Evolutionary conservation across 169 alveolate genomes (phyloP).

Genomic region (Cryptosporidium andersoni): DNA sequence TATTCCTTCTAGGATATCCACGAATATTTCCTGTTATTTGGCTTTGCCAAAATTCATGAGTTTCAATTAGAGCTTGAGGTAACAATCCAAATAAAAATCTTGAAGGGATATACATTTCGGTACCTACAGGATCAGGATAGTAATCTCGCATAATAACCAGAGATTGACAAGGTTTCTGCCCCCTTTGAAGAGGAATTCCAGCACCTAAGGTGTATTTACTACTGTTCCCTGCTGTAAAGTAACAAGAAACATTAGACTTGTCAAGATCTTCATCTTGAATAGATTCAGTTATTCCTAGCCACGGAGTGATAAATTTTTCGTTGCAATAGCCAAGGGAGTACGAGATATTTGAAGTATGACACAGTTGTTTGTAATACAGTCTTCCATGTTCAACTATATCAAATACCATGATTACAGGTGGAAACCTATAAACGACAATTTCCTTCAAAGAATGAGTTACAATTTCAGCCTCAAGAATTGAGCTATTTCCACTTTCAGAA

Average conservation of each 20-base stretch:
- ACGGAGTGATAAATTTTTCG: constrained; percentile 70
- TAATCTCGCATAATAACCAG: constrained; percentile 38
- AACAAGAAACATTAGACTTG: neutral
- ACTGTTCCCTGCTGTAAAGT: constrained; percentile 11
- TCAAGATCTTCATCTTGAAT: neutral
- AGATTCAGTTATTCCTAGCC: constrained; percentile 20
- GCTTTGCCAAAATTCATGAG: constrained; percentile 80
- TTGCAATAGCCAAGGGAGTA: constrained; percentile 72
- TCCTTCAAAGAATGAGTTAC: constrained; percentile 73
- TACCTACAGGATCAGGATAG: constrained; percentile 36
- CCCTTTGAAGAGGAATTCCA: constrained; percentile 23
- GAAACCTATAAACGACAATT: constrained; percentile 73
- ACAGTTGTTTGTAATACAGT: constrained; percentile 76
- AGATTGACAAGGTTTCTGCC: constrained; percentile 45
- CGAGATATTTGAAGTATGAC: constrained; percentile 78
- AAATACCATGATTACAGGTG: constrained; percentile 76
- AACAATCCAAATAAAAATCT: constrained; percentile 74
- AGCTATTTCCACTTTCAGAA: neutral
- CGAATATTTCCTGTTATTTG: constrained; percentile 75
- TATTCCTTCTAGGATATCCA: constrained; percentile 75
- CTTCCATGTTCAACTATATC: constrained; percentile 78
- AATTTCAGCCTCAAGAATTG: constrained; percentile 1
- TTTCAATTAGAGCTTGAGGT: constrained; percentile 77
- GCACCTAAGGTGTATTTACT: constrained; percentile 68
- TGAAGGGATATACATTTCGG: constrained; percentile 75